phyloP scores from a whole-genome alignment of 148 eudicot species.

The Rhododendron ferrugineum region DNA sequence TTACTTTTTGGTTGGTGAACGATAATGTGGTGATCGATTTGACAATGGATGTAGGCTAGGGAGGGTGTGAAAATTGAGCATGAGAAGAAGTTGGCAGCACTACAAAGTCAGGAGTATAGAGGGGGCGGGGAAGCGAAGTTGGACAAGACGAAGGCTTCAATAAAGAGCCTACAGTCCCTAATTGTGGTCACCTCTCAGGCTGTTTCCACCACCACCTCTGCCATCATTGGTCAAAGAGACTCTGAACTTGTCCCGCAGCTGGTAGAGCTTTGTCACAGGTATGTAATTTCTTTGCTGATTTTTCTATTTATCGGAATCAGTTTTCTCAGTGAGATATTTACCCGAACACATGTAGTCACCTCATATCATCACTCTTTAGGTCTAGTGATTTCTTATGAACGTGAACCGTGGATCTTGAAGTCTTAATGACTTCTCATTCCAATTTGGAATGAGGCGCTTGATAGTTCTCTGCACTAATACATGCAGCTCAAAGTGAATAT shows the following conservation, averaged over 20 bases:
- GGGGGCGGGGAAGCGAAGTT: slow-evolving; percentile 78
- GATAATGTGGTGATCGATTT: slow-evolving; percentile 5
- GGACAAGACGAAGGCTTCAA: slow-evolving; percentile 89
- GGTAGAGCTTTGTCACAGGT: slow-evolving; percentile 94
- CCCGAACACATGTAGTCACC: background rate
- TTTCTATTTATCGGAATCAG: background rate
- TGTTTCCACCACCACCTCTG: slow-evolving; percentile 77
- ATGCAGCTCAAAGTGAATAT: background rate
- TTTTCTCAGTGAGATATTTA: background rate
- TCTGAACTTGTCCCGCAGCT: slow-evolving; percentile 90
- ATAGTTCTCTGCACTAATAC: background rate
- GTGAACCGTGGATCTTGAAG: background rate
- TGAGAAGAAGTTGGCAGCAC: slow-evolving; percentile 74
- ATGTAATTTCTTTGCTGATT: slow-evolving; percentile 20
- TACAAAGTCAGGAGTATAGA: slow-evolving; percentile 78
- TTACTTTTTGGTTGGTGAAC: background rate
- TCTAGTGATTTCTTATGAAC: background rate
- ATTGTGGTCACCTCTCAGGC: slow-evolving; percentile 90
- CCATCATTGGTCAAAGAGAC: slow-evolving; percentile 66
- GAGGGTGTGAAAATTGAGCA: slow-evolving; percentile 90
- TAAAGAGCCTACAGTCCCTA: slow-evolving; percentile 73
- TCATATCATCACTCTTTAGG: background rate
- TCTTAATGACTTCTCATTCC: background rate
- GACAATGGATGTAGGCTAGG: slow-evolving; percentile 54
- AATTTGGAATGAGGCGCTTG: background rate